phyloP scores from a whole-genome alignment of 495 filamentous ascomycete genomes.

The Podospora pseudopauciseta region DNA sequence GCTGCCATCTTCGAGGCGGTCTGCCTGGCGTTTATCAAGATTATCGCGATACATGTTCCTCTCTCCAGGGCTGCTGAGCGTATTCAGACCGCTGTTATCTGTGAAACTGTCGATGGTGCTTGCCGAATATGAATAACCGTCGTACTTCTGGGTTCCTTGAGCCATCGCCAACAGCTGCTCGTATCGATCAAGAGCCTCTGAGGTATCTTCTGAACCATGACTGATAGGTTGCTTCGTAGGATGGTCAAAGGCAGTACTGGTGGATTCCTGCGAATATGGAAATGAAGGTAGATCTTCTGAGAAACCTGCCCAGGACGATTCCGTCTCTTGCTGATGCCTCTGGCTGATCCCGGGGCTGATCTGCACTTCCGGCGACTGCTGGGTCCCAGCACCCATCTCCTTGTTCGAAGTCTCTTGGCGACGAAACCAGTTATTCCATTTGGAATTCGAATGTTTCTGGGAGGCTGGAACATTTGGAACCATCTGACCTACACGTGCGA shows the following conservation, averaged over 20 bases:
- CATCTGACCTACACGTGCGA: constrained; percentile 25
- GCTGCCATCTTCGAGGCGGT: neutral
- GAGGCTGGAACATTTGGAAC: constrained; percentile 20
- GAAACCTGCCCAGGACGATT: neutral
- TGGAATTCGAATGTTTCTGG: constrained; percentile 21
- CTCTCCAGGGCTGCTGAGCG: neutral
- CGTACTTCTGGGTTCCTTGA: constrained; percentile 17
- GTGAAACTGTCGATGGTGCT: neutral
- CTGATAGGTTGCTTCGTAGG: neutral
- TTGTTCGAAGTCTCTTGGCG: neutral
- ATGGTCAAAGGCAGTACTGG: neutral
- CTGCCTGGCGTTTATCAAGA: neutral
- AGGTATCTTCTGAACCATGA: constrained; percentile 16
- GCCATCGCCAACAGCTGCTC: constrained; percentile 18
- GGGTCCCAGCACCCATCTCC: constrained; percentile 15
- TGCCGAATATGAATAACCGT: neutral
- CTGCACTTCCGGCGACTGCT: constrained; percentile 16
- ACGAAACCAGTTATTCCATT: constrained; percentile 24
- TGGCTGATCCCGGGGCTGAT: constrained; percentile 31
- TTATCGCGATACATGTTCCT: neutral
- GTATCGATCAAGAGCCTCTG: constrained; percentile 19
- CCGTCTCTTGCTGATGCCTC: constrained; percentile 3
- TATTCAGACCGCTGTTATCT: neutral
- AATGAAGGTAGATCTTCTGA: neutral
- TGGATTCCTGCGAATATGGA: neutral